phyloP scores from a whole-genome alignment of 2,329 filamentous ascomycete genomes.

The Phaeomoniella chlamydospora region DNA sequence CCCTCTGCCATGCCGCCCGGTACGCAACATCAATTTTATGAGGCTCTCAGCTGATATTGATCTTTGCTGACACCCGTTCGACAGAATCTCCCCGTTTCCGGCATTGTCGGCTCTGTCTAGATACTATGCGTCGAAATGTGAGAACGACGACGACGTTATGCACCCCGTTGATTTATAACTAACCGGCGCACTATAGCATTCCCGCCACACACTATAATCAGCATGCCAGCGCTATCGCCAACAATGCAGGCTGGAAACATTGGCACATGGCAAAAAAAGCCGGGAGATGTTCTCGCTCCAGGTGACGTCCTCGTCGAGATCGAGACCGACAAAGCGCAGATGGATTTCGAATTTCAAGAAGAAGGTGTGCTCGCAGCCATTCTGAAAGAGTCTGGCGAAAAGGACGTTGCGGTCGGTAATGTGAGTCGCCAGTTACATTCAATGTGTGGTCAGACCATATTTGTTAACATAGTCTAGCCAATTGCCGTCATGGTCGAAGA shows the following conservation, averaged over 20 bases:
- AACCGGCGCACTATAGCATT: constrained; percentile 49
- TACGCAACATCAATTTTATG: no score
- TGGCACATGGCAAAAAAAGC: constrained; percentile 95
- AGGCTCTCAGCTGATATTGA: no score
- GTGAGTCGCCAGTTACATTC: constrained; percentile 40
- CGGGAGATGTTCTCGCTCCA: constrained; percentile 70
- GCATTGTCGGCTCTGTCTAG: constrained; percentile 45
- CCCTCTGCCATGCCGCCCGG: not conserved
- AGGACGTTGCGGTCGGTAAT: constrained; percentile 86
- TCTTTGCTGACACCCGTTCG: no score
- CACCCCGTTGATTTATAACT: constrained; percentile 11
- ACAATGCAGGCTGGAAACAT: constrained; percentile 97
- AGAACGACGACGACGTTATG: constrained; percentile 13
- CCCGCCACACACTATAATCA: constrained; percentile 87
- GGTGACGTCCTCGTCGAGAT: constrained; percentile 96
- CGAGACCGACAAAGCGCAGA: constrained; percentile 99
- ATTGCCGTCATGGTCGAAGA: constrained; percentile 94
- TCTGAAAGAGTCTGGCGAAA: constrained; percentile 80
- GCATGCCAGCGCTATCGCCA: constrained; percentile 94
- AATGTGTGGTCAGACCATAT: constrained; percentile 7
- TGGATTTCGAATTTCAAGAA: constrained; percentile 99
- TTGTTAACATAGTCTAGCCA: constrained; percentile 48
- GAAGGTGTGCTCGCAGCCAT: constrained; percentile 93
- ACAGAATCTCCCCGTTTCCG: constrained; percentile 23
- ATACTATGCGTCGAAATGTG: constrained; percentile 58